Evolutionary conservation across 805 yeast genomes (phyloP).

Genomic region (Teunomyces funiuensis): DNA sequence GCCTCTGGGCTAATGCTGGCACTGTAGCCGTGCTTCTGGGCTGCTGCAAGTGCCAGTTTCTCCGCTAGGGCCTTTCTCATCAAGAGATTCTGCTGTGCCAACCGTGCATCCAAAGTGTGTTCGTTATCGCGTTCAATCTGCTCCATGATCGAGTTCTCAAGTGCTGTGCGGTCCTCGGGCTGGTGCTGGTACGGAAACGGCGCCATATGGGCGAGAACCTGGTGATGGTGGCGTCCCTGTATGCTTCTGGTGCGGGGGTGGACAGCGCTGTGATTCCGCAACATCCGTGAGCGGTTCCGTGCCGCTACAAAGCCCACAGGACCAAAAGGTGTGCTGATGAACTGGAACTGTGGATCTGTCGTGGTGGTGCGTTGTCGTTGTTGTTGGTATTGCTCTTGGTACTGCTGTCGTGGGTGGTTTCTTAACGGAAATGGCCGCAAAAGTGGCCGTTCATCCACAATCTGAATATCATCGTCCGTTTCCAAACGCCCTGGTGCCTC

Average conservation of each 20-base stretch:
- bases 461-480: conserved; percentile 20
- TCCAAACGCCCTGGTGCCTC: background rate
- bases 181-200: too few species aligned
- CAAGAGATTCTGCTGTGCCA: conserved; percentile 29
- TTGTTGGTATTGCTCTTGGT: background rate
- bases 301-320: background rate
- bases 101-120: conserved; percentile 29
- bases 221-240: too few species aligned
- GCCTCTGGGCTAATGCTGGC: conserved; percentile 23
- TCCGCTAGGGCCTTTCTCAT: conserved; percentile 30
- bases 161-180: background rate
- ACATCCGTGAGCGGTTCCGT: too few species aligned
- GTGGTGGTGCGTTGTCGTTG: background rate
- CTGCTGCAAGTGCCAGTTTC: conserved; percentile 25
- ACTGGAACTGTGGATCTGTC: background rate
- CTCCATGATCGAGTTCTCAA: conserved; percentile 35
- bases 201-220: background rate
- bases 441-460: conserved; percentile 23
- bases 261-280: background rate
- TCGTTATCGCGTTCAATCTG: conserved; percentile 43
- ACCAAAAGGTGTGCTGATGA: background rate
- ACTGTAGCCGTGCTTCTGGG: conserved; percentile 29
- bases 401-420: too few species aligned
- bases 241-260: background rate
- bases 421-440: too few species aligned